phyloP scores from a whole-genome alignment of 23 red algal genomes.

The Chondrus crispus region DNA sequence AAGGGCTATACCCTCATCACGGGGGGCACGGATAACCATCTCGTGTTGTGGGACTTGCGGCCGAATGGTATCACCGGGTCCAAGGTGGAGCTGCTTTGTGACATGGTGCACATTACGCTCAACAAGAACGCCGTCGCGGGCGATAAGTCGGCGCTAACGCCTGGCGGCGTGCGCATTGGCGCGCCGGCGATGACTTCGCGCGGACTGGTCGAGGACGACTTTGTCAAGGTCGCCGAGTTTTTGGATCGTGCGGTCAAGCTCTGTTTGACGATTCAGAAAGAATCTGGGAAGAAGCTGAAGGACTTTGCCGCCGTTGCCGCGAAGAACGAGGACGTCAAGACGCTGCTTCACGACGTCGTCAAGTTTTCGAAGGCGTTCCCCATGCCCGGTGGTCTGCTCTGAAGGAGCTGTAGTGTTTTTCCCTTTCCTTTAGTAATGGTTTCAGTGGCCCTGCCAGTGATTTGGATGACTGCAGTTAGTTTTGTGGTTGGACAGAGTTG shows the following conservation, averaged over 20 bases:
- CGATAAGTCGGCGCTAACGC: constrained; percentile 84
- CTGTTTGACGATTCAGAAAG: constrained; percentile 69
- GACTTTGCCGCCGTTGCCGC: constrained; percentile 80
- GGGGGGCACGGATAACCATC: constrained; percentile 98
- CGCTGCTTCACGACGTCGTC: constrained; percentile 66
- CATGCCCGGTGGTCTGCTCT: constrained; percentile 74
- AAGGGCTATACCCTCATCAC: constrained; percentile 90
- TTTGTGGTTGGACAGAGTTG: not conserved
- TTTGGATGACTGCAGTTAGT: not conserved
- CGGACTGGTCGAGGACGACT: constrained; percentile 76
- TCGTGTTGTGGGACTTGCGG: constrained; percentile 95
- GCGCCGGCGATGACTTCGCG: constrained; percentile 93
- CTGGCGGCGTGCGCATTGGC: constrained; percentile 93
- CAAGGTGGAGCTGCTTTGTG: constrained; percentile 94
- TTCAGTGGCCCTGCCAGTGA: not conserved
- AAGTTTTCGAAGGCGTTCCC: constrained; percentile 65
- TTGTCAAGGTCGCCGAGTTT: constrained; percentile 81
- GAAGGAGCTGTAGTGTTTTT: not conserved
- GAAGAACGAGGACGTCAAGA: constrained; percentile 55
- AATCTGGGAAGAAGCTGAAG: constrained; percentile 90
- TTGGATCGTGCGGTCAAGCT: constrained; percentile 77
- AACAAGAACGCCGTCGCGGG: constrained; percentile 99
- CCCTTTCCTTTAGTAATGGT: not conserved
- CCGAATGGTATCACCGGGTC: constrained; percentile 70
- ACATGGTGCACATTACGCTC: constrained; percentile 88